A percentile compares a stretch with the other conserved stretches of the same genome.
Evolutionary conservation across 768 basidiomycete genomes (phyloP).

Genomic region (Tephrocybe sp.): DNA sequence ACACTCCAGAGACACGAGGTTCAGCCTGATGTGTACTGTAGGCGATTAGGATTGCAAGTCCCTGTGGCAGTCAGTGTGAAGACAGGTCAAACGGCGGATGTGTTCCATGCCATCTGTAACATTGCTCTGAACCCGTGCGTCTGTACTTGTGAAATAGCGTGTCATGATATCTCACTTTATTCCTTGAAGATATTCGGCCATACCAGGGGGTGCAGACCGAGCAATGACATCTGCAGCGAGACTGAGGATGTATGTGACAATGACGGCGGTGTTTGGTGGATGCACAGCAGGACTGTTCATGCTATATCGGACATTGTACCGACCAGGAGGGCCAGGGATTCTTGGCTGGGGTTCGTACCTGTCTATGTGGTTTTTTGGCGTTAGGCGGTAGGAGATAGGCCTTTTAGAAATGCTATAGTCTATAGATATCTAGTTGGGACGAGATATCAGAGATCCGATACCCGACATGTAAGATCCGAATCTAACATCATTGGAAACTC

Average conservation of each 20-base stretch:
- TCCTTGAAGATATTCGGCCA: conserved; percentile 50
- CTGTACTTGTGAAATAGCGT: background rate
- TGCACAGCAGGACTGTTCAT: conserved; percentile 70
- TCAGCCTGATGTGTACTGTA: conserved; percentile 95
- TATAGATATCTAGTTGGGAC: conserved; percentile 8
- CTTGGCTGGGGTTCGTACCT: conserved; percentile 58
- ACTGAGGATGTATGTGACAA: conserved; percentile 66
- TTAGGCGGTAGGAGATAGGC: conserved; percentile 40
- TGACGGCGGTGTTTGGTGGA: conserved; percentile 74
- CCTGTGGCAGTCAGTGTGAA: conserved; percentile 93
- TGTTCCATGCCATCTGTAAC: conserved; percentile 81
- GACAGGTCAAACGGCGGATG: conserved; percentile 79
- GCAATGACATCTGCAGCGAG: conserved; percentile 67
- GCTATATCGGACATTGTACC: conserved; percentile 63
- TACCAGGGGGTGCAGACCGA: conserved; percentile 83
- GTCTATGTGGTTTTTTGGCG: conserved; percentile 65
- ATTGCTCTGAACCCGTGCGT: conserved; percentile 88
- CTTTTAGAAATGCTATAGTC: conserved; percentile 4
- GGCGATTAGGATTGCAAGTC: conserved; percentile 84
- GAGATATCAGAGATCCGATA: conserved; percentile 25
- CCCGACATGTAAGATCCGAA: conserved; percentile 46
- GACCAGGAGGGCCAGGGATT: conserved; percentile 54
- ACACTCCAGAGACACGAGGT: conserved; percentile 84
- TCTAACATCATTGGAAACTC: conserved; percentile 31
- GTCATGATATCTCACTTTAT: background rate